Percentiles rank a stretch among this genome's conserved stretches.
These are phyloP conservation scores for Pterocarpus macrocarpus DNA, from an alignment of 306 rosid genomes.

Conservation along the genomic window DNA sequence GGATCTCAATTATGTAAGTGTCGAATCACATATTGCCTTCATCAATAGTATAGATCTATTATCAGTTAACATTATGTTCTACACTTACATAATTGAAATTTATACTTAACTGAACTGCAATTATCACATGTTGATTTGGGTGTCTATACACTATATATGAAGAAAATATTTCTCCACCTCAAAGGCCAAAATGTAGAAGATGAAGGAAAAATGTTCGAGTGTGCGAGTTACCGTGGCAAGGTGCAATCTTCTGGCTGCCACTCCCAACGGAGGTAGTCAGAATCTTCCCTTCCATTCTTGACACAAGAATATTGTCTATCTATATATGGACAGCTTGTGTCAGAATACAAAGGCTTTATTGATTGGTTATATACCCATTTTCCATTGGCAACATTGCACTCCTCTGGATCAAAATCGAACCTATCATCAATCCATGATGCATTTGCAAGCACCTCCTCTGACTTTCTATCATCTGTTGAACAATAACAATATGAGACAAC, in stretches of 20 bases:
- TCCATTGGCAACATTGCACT: slow-evolving; percentile 85
- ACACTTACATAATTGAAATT: too few species aligned
- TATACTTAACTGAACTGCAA: too few species aligned
- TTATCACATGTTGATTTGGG: too few species aligned
- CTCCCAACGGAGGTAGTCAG: slow-evolving; percentile 87
- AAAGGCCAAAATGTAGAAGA: not conserved
- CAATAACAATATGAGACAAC: not conserved
- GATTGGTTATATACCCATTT: slow-evolving; percentile 89
- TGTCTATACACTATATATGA: too few species aligned
- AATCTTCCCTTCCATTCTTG: slow-evolving; percentile 81
- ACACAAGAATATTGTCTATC: slow-evolving; percentile 90
- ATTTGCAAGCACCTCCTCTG: slow-evolving; percentile 51
- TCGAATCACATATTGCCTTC: too few species aligned
- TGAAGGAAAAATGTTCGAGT: not conserved
- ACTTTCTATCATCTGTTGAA: slow-evolving; percentile 55
- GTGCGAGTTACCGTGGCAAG: slow-evolving; percentile 67
- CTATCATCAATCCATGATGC: slow-evolving; percentile 75
- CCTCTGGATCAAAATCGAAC: slow-evolving; percentile 88
- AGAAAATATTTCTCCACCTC: too few species aligned
- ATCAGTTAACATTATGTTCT: too few species aligned
- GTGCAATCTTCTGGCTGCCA: slow-evolving; percentile 97
- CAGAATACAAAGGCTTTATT: slow-evolving; percentile 75
- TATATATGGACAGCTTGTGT: slow-evolving; percentile 82
- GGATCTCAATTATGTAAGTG: too few species aligned
- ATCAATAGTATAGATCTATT: too few species aligned